phyloP scores from a whole-genome alignment of 306 rosid genomes.

The Malus asiatica region DNA sequence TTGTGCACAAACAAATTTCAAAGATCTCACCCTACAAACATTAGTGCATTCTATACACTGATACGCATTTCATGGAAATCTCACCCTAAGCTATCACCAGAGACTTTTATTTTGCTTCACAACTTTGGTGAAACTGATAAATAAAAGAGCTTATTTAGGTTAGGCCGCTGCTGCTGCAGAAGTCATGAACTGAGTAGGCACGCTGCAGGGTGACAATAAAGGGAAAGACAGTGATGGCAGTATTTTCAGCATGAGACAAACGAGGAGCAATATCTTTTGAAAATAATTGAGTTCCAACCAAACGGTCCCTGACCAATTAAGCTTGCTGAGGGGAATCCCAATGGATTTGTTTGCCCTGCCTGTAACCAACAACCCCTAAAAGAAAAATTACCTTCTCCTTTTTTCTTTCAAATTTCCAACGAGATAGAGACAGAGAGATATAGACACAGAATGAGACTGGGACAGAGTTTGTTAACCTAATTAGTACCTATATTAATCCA shows the following conservation, averaged over 20 bases:
- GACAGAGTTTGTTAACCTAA: constrained; percentile 7
- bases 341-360: neutral
- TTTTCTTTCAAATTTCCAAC: neutral
- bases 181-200: neutral
- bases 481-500: neutral
- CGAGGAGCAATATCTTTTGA: neutral
- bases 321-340: neutral
- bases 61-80: too few relatives aligned
- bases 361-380: constrained; percentile 1
- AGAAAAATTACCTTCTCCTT: neutral
- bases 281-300: constrained; percentile 4
- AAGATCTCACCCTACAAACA: too few relatives aligned
- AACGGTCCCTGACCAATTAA: neutral
- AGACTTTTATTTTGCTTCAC: neutral
- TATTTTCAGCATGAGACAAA: neutral
- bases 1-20: too few relatives aligned
- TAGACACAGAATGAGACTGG: neutral
- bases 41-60: too few relatives aligned
- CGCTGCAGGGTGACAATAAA: neutral
- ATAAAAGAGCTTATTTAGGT: neutral
- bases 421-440: neutral
- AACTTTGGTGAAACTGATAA: neutral
- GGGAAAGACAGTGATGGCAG: neutral
- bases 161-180: neutral
- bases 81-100: neutral